Evolutionary conservation across 1,139 yeast genomes (phyloP), one percentile per base, ranked within the genome.

Genomic region (Tardiomyces blankii): DNA sequence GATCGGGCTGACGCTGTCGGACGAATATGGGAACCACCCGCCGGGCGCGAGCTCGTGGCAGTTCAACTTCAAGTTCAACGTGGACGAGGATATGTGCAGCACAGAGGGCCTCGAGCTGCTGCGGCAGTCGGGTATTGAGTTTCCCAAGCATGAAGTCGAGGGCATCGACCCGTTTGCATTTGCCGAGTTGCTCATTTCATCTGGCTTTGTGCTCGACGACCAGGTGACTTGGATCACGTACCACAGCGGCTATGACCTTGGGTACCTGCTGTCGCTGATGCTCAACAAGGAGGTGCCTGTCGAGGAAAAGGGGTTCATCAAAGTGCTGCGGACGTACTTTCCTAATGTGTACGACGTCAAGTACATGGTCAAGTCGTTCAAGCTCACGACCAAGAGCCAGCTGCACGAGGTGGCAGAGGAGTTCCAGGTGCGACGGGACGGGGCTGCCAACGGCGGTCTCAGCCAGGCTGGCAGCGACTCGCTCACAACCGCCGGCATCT

Each of bases 221-320:
- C 72, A 80, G 30, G 77, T 86, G 44, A 78, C 82, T 48, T 91
- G 98, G 98, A 73, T 88, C 46, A 83, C 95, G 51, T 91, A 82
- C 66, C 97, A 91, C 63, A 57, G 68, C 1, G 98, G 97, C 14
- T 91, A 91, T 64, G 98, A 91, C 64, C 76, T 89, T 61, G 98
- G 98, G 1, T 89, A 89, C 63, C 70, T 91, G 52, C 69, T 88
- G 38, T 80, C 95, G 47, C 71, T 88, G 52, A 72, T 91, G 62
- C 77, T 82, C 54, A 86, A 87, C 63, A 76, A 78, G 49, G 70
- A 73, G 44, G 82, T 91, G 69, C 97, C 97, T 0, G 77, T 76
- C 19, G 87, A 82, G 54, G 93, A 85, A 60, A 75, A 77, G 40
- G 95, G 83, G 41, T 91, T 87, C 59, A 73, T 82, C 52, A 73